Conservation (phyloP, 2,329 filamentous ascomycete species). For the Colletotrichum sp. region DNA sequence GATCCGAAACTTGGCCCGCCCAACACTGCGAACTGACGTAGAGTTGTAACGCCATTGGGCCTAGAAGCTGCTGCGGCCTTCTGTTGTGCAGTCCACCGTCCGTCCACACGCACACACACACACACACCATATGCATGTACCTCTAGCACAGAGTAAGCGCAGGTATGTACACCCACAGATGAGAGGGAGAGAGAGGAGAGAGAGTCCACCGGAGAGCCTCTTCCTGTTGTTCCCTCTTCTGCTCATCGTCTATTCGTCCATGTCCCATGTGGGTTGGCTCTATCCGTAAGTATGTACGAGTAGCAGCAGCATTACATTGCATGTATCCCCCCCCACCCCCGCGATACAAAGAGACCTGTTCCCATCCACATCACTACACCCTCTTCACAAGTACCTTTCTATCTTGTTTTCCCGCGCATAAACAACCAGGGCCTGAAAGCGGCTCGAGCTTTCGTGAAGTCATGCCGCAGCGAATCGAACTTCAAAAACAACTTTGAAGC, state of each 20-base stretch:
- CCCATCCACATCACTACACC: background rate
- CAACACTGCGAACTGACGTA: background rate
- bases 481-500: slow-evolving; percentile 12
- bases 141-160: background rate
- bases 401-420: background rate
- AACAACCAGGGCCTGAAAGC: slow-evolving; percentile 8
- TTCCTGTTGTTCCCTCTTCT: background rate
- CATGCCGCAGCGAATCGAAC: background rate
- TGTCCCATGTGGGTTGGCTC: background rate
- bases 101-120: background rate
- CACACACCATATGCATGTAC: background rate
- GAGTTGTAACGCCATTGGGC: background rate
- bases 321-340: background rate
- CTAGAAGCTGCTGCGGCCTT: background rate
- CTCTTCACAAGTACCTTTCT: background rate
- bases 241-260: background rate
- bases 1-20: slow-evolving; percentile 8
- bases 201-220: background rate
- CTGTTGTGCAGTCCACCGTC: background rate
- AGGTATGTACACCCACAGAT: background rate
- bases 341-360: slow-evolving; percentile 1
- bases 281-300: background rate
- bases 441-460: slow-evolving; percentile 18
- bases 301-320: background rate
- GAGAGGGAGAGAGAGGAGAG: background rate